Base-by-base conservation (phyloP, 768 basidiomycete genomes). In the Russula brevipes region DNA sequence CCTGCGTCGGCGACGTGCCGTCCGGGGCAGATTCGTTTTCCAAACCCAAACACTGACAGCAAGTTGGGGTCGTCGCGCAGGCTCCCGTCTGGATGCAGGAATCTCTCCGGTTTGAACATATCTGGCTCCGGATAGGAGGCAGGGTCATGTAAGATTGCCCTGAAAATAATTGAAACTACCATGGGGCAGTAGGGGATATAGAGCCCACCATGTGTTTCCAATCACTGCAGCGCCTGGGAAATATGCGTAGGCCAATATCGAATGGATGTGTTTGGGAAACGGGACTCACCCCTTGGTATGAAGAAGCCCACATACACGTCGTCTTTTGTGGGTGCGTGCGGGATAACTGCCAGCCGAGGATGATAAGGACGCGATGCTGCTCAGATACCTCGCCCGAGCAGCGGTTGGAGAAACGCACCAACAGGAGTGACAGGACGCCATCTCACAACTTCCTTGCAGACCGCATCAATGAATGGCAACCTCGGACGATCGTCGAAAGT, bases 401-500 rank as follows among this genome's bases (percentile, higher is more conserved):
- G 7, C 50, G 4, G 35, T 17, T 51, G 31, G 16, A 2, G 24
- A 55, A 24, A 31, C 41, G 1, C 39, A 55, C 41, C 44, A 14
- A 56, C 16, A 10, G 52, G 60, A 4, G 36, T 16, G 2, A 39
- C 44, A 41, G 30, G 54, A 3, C 39, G 52, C 60, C 60, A 54
- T 36, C 52, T 36, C 35, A 46, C 16, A 12, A 45, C 44, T 35
- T 61, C 60, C 36, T 47, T 46, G 46, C 45, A 61, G 11, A 61
- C 52, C 2, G 52, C 39, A 24, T 24, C 24, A 1, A 24, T 24
- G 24, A 24, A 24, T 1, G 24, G 24, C 24, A 24, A 24, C 24
- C 38, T 54, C 2, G 38, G 38, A 24, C 53, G 53, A 30, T 63
- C 61, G n/a, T 58, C 61, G 12, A 57, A 63, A 16, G 56, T 57